Evolutionary conservation across 306 rosid genomes (phyloP), one percentile per base, ranked within the genome.

Genomic region (Sindora glabra): DNA sequence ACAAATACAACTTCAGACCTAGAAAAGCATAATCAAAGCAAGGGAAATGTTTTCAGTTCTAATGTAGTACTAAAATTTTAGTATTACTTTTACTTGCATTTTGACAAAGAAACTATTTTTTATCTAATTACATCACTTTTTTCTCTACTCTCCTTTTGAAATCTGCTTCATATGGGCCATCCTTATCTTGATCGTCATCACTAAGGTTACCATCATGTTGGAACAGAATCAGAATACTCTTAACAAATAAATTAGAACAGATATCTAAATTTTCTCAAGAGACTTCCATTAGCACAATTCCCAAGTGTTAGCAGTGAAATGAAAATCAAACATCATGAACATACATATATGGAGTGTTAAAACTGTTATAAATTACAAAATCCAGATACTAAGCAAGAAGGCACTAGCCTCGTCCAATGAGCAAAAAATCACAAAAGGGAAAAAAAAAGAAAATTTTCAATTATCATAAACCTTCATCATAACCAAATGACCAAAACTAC

Each of bases 51-150:
- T 96, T 92, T 92, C 70, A 92, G 96, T 92, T 89, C n/a, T n/a
- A n/a, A n/a, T n/a, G n/a, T n/a, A n/a, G n/a, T n/a, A n/a, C n/a
- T n/a, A n/a, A n/a, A n/a, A n/a, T n/a, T n/a, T n/a, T n/a, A n/a
- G n/a, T n/a, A n/a, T n/a, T n/a, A n/a, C n/a, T n/a, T n/a, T n/a
- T n/a, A n/a, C n/a, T n/a, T n/a, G n/a, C n/a, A n/a, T n/a, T n/a
- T n/a, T n/a, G n/a, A n/a, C n/a, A n/a, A n/a, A n/a, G n/a, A n/a
- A n/a, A n/a, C n/a, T n/a, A n/a, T n/a, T n/a, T n/a, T n/a, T n/a
- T n/a, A n/a, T n/a, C n/a, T n/a, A n/a, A n/a, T 86, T 70, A 89
- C 99, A 47, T 96, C 99, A 59, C 88, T 82, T 77, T 92, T 76
- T 92, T 92, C 72, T 92, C 96, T 2, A 84, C 95, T 77, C 96